phyloP scores from a whole-genome alignment of 1,139 yeast genomes.

The Diutina rugosa region DNA sequence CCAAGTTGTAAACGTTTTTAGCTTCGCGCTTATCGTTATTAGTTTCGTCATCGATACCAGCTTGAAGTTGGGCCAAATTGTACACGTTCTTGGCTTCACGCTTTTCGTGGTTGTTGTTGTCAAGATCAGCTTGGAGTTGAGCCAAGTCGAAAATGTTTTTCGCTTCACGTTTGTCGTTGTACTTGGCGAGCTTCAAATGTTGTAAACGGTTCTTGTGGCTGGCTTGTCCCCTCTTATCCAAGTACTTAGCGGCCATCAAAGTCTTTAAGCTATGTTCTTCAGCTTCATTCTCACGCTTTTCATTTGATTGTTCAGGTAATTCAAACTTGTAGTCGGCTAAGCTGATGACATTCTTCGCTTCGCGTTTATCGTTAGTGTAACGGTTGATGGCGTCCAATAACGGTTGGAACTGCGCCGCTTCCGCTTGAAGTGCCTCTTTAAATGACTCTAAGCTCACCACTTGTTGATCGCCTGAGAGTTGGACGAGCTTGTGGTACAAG shows the following conservation, averaged over 20 bases:
- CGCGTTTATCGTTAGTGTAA: slow-evolving; percentile 4
- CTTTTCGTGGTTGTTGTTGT: not conserved
- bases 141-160: slow-evolving; percentile 9
- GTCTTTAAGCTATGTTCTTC: slow-evolving; percentile 4
- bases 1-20: slow-evolving; percentile 7
- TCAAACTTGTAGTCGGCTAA: slow-evolving; percentile 5
- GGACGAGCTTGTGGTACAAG: not conserved
- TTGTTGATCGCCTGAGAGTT: not conserved
- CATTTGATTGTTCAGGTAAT: slow-evolving; percentile 4
- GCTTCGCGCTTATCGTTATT: not conserved
- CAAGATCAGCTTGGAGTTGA: not conserved
- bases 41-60: not conserved
- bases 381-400: not conserved
- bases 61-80: not conserved
- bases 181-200: slow-evolving; percentile 5
- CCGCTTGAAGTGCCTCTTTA: slow-evolving; percentile 4
- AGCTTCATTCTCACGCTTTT: slow-evolving; percentile 6
- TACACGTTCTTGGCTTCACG: not conserved
- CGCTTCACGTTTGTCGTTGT: slow-evolving; percentile 10
- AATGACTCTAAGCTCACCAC: slow-evolving; percentile 7
- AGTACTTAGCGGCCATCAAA: not conserved
- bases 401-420: not conserved
- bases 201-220: slow-evolving; percentile 4
- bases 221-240: not conserved
- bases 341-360: slow-evolving; percentile 6